Evolutionary conservation across 306 rosid genomes (phyloP).

Genomic region (Arachis hypogaea): DNA sequence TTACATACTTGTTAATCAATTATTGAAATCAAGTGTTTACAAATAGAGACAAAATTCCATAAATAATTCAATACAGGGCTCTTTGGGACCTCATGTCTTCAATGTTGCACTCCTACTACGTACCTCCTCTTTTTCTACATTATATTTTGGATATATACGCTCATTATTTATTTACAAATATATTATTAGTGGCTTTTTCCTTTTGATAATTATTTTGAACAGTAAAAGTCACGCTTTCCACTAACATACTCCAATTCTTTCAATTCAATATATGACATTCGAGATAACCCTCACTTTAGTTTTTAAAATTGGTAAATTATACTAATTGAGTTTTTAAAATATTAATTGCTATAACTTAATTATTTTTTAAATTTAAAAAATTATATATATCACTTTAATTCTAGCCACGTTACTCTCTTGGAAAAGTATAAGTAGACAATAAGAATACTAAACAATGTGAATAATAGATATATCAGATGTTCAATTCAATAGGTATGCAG

Average conservation of each 20-base stretch:
- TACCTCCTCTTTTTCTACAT: neutral
- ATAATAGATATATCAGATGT: too few relatives aligned
- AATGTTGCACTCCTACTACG: slow-evolving; percentile 3
- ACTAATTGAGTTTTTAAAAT: too few relatives aligned
- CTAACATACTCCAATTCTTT: slow-evolving; percentile 2
- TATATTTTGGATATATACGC: neutral
- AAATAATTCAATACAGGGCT: slow-evolving; percentile 6
- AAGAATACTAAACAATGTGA: too few relatives aligned
- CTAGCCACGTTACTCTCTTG: too few relatives aligned
- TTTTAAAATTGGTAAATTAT: too few relatives aligned
- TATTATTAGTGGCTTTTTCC: neutral
- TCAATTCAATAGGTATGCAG: too few relatives aligned
- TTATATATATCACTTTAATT: too few relatives aligned
- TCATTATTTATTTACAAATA: neutral
- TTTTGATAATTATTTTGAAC: neutral
- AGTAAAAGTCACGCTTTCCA: neutral
- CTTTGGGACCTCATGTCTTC: slow-evolving; percentile 25
- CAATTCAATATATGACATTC: neutral
- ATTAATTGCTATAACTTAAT: too few relatives aligned
- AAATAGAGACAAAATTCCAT: slow-evolving; percentile 29
- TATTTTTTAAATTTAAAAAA: too few relatives aligned
- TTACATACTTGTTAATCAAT: slow-evolving; percentile 22
- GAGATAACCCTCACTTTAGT: too few relatives aligned
- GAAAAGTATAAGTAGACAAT: too few relatives aligned
- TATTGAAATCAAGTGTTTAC: neutral